Base-by-base conservation (phyloP, 805 yeast genomes). In the Lachancea lanzarotensis region DNA sequence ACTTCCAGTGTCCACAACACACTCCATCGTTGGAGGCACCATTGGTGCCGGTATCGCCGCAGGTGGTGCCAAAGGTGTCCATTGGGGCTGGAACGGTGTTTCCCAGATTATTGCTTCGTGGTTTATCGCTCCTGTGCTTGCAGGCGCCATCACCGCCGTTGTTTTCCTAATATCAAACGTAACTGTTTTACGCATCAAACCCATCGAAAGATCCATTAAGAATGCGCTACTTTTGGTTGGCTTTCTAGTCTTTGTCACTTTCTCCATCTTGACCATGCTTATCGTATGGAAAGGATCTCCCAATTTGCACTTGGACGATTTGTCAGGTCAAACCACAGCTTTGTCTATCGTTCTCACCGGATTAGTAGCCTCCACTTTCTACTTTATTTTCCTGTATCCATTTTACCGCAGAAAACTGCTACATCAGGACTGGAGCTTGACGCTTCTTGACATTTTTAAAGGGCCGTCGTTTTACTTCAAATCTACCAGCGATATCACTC, bases 211-310 rank as follows among this genome's bases (percentile, higher is more conserved):
- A 75, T 47, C 70, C 75, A 26, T 56, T 80, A 42, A 73, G 74
- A 62, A 76, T 51, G 88, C 81, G 2, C 68, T 84, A 51, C 33
- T 70, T 8, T 58, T 79, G 36, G 78, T 79, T 51, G 90, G 89
- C 10, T 42, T 73, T 19, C 72, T 82, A 59, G 82, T 83, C 17
- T 81, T 75, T 52, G 57, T 70, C 32, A 75, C 86, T 19, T 78
- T 80, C 46, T 61, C 81, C 34, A 73, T 82, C 40, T 71, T 84
- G 54, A 81, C 89, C 47, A 82, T 84, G 84, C 73, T 82, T 63
- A 79, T 84, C 59, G 86, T 81, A 32, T 82, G 86, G 85, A 82
- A 84, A 62, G 90, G 89, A 55, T 82, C 90, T 45, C 88, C 90
- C 55, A 73, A 74, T 51, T 72, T 83, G 54, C 66, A 77, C 22